phyloP scores from a whole-genome alignment of 139 green algal genomes.

The Mychonastes homosphaera region DNA sequence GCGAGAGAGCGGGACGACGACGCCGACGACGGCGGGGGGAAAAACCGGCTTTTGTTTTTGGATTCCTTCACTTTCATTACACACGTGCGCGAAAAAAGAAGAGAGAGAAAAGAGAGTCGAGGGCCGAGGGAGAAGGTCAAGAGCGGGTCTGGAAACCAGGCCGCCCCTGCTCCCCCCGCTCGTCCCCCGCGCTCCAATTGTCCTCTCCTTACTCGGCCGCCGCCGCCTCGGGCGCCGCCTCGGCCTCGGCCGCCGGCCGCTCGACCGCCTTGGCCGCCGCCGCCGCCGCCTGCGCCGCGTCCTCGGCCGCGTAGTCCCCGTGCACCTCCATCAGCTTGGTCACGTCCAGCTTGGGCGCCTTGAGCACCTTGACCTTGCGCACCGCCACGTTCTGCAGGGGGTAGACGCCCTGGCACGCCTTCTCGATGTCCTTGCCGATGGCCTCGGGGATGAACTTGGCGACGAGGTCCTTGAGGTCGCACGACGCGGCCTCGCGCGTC shows the following conservation, averaged over 20 bases:
- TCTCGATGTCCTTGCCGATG: constrained; percentile 81
- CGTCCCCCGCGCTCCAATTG: no score
- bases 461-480: constrained; percentile 98
- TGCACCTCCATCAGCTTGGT: constrained; percentile 99
- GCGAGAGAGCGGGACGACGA: no score
- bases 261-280: constrained; percentile 6
- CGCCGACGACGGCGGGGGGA: no score
- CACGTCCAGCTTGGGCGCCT: constrained; percentile 96
- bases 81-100: no score
- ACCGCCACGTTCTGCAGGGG: constrained; percentile 90
- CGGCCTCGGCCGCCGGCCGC: background rate
- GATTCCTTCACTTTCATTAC: no score
- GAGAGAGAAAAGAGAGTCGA: no score
- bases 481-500: constrained; percentile 72
- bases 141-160: background rate
- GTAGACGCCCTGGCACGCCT: constrained; percentile 61
- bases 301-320: constrained; percentile 74
- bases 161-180: background rate
- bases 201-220: no score
- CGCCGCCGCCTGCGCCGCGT: constrained; percentile 34
- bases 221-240: background rate
- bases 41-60: no score
- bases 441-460: constrained; percentile 98
- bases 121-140: background rate
- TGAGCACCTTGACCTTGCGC: constrained; percentile 98